phyloP scores from a whole-genome alignment of 164 flowering plant species.

The Stephania cephalantha region DNA sequence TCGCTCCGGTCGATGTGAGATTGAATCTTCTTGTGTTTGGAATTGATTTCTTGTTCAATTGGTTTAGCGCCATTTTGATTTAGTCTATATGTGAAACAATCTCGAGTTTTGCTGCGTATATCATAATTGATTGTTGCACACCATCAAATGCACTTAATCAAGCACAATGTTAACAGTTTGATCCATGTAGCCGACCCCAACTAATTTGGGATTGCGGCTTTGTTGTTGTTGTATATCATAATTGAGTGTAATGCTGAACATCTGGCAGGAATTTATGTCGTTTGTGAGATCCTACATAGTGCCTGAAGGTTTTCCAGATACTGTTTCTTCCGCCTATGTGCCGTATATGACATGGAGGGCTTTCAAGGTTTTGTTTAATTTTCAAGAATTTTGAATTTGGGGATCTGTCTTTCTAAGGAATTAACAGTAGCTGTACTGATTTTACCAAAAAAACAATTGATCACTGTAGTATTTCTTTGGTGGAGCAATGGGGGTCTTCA shows the following conservation, averaged over 20 bases:
- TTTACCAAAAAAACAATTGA: not conserved
- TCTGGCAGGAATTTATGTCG: conserved; percentile 59
- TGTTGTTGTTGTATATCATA: not conserved
- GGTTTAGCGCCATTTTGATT: not conserved
- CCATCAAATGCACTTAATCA: no score
- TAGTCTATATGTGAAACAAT: no score
- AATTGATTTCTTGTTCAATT: not conserved
- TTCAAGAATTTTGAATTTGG: not conserved
- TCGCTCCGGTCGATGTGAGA: conserved; percentile 62
- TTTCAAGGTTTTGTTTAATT: conserved; percentile 53
- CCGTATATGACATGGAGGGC: conserved; percentile 98
- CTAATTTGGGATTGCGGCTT: no score
- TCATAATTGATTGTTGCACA: no score
- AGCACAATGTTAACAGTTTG: no score
- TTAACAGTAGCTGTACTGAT: not conserved
- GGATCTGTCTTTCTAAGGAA: not conserved
- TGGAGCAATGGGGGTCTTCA: conserved; percentile 98
- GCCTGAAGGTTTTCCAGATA: conserved; percentile 95
- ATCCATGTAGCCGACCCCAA: no score
- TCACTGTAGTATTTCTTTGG: conserved; percentile 88
- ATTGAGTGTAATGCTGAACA: conserved; percentile 1
- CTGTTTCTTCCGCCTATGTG: conserved; percentile 79
- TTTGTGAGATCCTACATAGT: conserved; percentile 89
- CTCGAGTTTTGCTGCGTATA: no score
- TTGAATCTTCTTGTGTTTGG: not conserved